Evolutionary conservation across 495 filamentous ascomycete species (phyloP).

Genomic region (Aspergillus kassunensis): DNA sequence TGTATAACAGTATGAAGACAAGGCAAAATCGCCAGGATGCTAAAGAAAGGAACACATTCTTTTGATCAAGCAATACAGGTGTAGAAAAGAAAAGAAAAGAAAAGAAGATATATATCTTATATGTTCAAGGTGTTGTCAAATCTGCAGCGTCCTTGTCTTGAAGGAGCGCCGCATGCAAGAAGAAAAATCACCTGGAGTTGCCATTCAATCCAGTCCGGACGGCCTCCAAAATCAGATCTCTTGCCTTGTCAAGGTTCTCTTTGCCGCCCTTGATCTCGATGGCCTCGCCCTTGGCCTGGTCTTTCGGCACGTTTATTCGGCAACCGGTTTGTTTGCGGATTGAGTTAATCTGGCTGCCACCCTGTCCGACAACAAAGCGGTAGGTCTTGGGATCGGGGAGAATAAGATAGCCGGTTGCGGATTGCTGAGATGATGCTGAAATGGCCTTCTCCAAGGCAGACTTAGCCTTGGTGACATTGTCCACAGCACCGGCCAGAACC

Average conservation of each 20-base stretch:
- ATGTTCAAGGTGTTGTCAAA: slow-evolving; percentile 4
- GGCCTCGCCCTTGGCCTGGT: slow-evolving; percentile 71
- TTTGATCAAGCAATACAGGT: slow-evolving; percentile 17
- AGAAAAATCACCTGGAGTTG: slow-evolving; percentile 11
- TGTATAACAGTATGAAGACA: slow-evolving; percentile 3
- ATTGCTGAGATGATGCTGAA: slow-evolving; percentile 65
- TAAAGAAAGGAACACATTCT: slow-evolving; percentile 16
- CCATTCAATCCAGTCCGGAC: slow-evolving; percentile 50
- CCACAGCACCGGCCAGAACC: slow-evolving; percentile 74
- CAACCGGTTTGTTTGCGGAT: slow-evolving; percentile 91
- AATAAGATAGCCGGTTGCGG: slow-evolving; percentile 76
- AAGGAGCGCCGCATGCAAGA: too few relatives aligned
- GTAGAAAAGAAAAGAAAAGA: slow-evolving; percentile 6
- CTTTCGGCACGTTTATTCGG: slow-evolving; percentile 84
- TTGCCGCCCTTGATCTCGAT: slow-evolving; percentile 80
- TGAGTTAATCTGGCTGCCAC: slow-evolving; percentile 83
- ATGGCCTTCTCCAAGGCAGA: slow-evolving; percentile 66
- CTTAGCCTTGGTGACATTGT: slow-evolving; percentile 74
- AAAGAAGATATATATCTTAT: not conserved
- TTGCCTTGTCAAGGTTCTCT: slow-evolving; percentile 82
- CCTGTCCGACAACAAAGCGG: slow-evolving; percentile 83
- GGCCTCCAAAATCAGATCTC: slow-evolving; percentile 79
- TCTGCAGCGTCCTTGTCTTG: not conserved
- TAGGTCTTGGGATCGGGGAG: slow-evolving; percentile 87
- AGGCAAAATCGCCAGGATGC: slow-evolving; percentile 7